A percentile compares a stretch with the other conserved stretches of the same genome.
These are phyloP conservation scores for Ogataea zsoltii DNA, from an alignment of 805 yeast species.

Conservation along the genomic window DNA sequence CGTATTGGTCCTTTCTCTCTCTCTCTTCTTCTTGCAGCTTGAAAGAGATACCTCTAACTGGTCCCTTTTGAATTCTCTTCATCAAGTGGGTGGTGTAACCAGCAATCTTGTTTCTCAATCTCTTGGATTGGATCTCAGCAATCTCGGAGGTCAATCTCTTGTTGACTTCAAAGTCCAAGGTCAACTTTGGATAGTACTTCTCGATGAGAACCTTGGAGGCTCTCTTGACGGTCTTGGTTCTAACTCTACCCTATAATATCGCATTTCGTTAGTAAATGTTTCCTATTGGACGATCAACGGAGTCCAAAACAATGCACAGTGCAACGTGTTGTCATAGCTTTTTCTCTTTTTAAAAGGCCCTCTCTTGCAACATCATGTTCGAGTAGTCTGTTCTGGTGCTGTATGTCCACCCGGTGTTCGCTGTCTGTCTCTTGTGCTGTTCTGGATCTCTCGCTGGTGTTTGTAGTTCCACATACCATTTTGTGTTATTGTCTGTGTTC, in stretches of 20 bases:
- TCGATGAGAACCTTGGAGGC: slow-evolving; percentile 99
- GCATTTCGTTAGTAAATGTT: slow-evolving; percentile 5
- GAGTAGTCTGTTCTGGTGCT: no score
- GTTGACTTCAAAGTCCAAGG: slow-evolving; percentile 99
- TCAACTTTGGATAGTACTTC: slow-evolving; percentile 99
- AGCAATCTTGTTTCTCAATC: slow-evolving; percentile 99
- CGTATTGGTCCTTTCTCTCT: slow-evolving; percentile 99
- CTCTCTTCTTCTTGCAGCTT: slow-evolving; percentile 99
- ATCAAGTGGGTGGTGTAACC: slow-evolving; percentile 99
- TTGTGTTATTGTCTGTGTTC: slow-evolving; percentile 18
- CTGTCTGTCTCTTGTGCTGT: neutral
- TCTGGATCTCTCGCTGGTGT: slow-evolving; percentile 5
- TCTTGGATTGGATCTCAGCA: slow-evolving; percentile 98
- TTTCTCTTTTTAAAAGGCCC: no score
- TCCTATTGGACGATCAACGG: no score
- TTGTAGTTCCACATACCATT: slow-evolving; percentile 28
- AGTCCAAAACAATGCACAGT: no score
- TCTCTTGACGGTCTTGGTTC: slow-evolving; percentile 99
- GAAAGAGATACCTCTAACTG: slow-evolving; percentile 99
- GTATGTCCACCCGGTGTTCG: slow-evolving; percentile 6
- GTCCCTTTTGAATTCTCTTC: slow-evolving; percentile 99
- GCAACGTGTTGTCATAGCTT: no score
- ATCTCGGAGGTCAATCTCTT: slow-evolving; percentile 98
- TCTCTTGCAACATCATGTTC: no score
- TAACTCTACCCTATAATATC: slow-evolving; percentile 89